Base-by-base conservation (phyloP, 1,139 yeast genomes). In the Sporopachydermia cereana region DNA sequence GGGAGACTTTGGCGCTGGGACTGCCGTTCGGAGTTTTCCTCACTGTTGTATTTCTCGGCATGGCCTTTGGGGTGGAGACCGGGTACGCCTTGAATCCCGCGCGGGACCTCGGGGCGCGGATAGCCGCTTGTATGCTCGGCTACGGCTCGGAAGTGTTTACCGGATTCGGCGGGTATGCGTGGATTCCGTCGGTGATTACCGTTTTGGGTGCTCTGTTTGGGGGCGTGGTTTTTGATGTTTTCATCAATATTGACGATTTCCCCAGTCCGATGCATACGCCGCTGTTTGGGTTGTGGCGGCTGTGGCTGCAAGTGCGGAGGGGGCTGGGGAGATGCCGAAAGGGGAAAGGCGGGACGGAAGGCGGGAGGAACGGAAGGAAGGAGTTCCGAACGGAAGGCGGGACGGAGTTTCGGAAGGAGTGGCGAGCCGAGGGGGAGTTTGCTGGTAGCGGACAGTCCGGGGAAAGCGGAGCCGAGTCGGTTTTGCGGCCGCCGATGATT, bases 191-290 rank as follows among this genome's bases (percentile, higher is more conserved):
- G 9, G 22, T 34, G 9, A 18, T 18, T 12, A 34, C 39, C 12
- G 22, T 18, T 16, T 34, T 34, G 17, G 39, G 39, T 12, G 22
- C 39, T 16, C n/a, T 34, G 16, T 34, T 34, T 34, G 39, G 39
- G 12, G 39, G 39, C 9, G 16, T 34, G 7, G 12, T 34, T 7
- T 34, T 34, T 18, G 39, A 34, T 18, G 9, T 34, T 9, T 34
- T 34, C 16, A 7, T 34, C 22, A 34, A 34, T 34, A 9, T 56
- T 61, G 39, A 34, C 17, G 39, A 34, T 34, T 34, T 34, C 22
- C 22, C 18, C 9, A 7, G 12, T 23, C 72, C 73, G 47, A 58
- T 70, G 47, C 70, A 70, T 53, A 64, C 68, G 62, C 69, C 71
- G 51, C 47, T 59, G 49, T 45, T 53, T 43, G 58, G 58, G 18